Conservation (phyloP, 495 filamentous ascomycete genomes). For the Saxophila tyrrhenica region DNA sequence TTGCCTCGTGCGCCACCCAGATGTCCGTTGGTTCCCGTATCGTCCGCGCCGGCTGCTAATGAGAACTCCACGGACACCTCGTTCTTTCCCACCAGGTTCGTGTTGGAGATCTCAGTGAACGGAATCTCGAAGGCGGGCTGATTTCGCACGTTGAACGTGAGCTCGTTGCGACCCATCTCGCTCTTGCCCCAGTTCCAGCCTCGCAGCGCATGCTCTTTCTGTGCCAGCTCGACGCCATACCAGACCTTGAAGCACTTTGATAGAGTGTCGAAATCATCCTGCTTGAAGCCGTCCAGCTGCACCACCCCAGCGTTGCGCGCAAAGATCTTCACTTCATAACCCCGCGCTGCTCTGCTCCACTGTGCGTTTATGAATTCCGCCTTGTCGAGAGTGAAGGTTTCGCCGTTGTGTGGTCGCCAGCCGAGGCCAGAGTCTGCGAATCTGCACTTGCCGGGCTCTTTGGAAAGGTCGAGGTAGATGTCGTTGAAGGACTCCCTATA, state of each 20-base stretch:
- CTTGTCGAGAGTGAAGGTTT: conserved; percentile 80
- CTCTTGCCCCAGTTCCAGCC: conserved; percentile 99
- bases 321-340: conserved; percentile 84
- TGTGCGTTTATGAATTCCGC: conserved; percentile 73
- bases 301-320: conserved; percentile 73
- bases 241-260: conserved; percentile 87
- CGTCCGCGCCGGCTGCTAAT: conserved; percentile 50
- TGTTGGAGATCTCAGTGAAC: conserved; percentile 95
- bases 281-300: conserved; percentile 88
- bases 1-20: conserved; percentile 66
- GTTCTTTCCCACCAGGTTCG: conserved; percentile 93
- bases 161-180: conserved; percentile 89
- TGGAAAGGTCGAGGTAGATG: conserved; percentile 89
- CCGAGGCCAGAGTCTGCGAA: conserved; percentile 87
- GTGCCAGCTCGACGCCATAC: conserved; percentile 87
- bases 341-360: conserved; percentile 89
- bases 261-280: conserved; percentile 85
- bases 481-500: conserved; percentile 82
- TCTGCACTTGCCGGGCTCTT: conserved; percentile 78
- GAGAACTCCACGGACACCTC: conserved; percentile 95
- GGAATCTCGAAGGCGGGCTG: conserved; percentile 95
- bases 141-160: conserved; percentile 93
- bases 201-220: conserved; percentile 83
- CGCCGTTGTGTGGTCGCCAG: conserved; percentile 80
- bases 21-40: conserved; percentile 59